Evolutionary conservation across 2,329 filamentous ascomycete species (phyloP).

Genomic region (Stachybotrys elegans): DNA sequence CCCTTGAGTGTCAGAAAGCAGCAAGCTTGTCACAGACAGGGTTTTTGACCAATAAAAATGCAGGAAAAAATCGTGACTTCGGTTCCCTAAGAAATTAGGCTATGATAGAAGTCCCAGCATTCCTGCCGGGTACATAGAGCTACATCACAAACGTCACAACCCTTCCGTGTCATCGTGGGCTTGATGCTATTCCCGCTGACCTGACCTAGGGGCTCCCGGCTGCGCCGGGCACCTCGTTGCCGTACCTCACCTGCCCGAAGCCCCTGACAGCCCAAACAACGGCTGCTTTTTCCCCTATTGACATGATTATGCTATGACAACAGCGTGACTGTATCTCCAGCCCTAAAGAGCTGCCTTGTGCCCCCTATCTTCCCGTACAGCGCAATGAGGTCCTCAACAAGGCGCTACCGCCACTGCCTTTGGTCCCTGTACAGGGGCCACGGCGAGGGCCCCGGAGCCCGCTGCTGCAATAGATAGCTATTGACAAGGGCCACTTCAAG

Average conservation of each 20-base stretch:
- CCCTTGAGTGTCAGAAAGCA: too few species aligned
- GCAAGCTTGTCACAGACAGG: too few species aligned
- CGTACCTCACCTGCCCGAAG: background rate
- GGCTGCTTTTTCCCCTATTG: background rate
- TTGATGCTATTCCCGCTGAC: too few species aligned
- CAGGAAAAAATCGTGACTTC: too few species aligned
- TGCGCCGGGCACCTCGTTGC: too few species aligned
- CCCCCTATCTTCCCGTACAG: background rate
- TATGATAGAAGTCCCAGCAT: background rate
- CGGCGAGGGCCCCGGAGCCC: background rate
- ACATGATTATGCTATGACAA: conserved; percentile 1
- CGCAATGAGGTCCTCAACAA: background rate
- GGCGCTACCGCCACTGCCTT: background rate
- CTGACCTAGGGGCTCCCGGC: too few species aligned
- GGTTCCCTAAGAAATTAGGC: background rate
- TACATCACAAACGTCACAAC: too few species aligned
- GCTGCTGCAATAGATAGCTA: background rate
- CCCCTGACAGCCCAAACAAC: background rate
- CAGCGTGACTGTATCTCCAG: background rate
- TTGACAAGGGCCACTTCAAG: background rate
- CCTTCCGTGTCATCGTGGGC: background rate
- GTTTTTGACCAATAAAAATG: too few species aligned
- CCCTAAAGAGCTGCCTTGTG: background rate
- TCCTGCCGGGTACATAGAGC: background rate
- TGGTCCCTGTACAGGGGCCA: background rate